Base-by-base conservation (phyloP, 306 rosid genomes). In the Ormosia semicastrata region DNA sequence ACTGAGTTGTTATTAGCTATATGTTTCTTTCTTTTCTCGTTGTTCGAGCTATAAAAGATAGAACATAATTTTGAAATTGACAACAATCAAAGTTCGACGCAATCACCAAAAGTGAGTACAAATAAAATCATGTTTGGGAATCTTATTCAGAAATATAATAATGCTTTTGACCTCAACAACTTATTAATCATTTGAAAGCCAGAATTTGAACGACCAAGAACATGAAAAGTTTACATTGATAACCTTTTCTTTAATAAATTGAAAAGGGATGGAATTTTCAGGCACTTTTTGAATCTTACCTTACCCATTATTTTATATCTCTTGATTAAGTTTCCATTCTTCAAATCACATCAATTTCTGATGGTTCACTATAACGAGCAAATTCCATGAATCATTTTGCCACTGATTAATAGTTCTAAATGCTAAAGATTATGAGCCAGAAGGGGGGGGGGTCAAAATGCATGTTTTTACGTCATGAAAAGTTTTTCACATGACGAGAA, bases 181-280 rank as follows among this genome's bases (percentile, higher is more conserved):
- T 43, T 54, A 34, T 66, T 84, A 82, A 85, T 85, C 83, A 85
- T 84, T 72, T 50, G 36, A 46, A 30, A 18, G 73, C 73, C 50
- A 64, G 85, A 81, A 81, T 81, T 60, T 84, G 84, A 79, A 84
- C 66, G 9, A 72, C 76, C 49, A 84, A 65, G 56, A 54, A 30
- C 39, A 65, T 72, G 58, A 53, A 84, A 84, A 84, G 81, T 66
- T 79, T 18, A 56, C 71, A 66, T 66, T 79, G n/a, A 78, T 79
- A 52, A 78, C 77, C 41, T 18, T 57, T 64, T 81, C 41, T 73
- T 36, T 29, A 54, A 47, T 65, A 13, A 53, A 63, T 46, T n/a
- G 6, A 66, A n/a, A 66, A 24, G 18, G 30, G 12, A 4, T 66
- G 11, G 58, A 71, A 56, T 76, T 85, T 76, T 67, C 64, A 75